Evolutionary conservation across 2,329 filamentous ascomycete genomes (phyloP), one percentile per base, ranked within the genome.

Genomic region (Hypoxylon rubiginosum): DNA sequence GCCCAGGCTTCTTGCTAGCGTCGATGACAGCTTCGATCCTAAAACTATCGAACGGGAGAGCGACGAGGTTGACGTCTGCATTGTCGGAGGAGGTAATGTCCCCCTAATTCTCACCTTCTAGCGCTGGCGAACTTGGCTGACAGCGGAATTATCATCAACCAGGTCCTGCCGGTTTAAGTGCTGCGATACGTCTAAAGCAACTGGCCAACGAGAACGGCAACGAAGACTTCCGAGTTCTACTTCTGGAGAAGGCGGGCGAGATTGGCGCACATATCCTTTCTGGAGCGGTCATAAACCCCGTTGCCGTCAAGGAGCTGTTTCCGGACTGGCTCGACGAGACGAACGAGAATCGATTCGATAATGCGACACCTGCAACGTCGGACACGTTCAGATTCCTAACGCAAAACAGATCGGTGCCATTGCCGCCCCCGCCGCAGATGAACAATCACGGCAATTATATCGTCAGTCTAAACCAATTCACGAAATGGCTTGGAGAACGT

Each of bases 401-500:
- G 50, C 92, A 94, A 82, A 91, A 85, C 58, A 84, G 84, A 67
- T 84, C 94, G 0, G 88, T 97, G 62, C 93, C 93, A 5, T 84
- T 98, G 57, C 96, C 95, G 0, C 89, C 91, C 11, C 96, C 96
- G 48, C 96, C 96, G 32, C 96, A 98, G 82, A 99, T 99, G 96
- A 89, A 94, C 83, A 99, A 99, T 79, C 88, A 97, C 75, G 96
- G 96, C 72, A 99, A 99, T 82, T 98, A 97, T 80, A 99, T 99
- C 72, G 90, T 99, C 75, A 97, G 93, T 76, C 82, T 99, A 75
- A 98, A 97, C 79, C 93, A 98, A 79, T 91, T 99, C 76, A 92
- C 92, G 62, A 97, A 95, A 81, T 99, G 96, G 96, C 85, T 99
- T 2, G 94, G 93, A 52, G 96, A 98, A 78, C 89, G 95, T 51